Evolutionary conservation across 169 alveolate species (phyloP), one percentile per base, ranked within the genome.

Genomic region (Plasmodium vivax): DNA sequence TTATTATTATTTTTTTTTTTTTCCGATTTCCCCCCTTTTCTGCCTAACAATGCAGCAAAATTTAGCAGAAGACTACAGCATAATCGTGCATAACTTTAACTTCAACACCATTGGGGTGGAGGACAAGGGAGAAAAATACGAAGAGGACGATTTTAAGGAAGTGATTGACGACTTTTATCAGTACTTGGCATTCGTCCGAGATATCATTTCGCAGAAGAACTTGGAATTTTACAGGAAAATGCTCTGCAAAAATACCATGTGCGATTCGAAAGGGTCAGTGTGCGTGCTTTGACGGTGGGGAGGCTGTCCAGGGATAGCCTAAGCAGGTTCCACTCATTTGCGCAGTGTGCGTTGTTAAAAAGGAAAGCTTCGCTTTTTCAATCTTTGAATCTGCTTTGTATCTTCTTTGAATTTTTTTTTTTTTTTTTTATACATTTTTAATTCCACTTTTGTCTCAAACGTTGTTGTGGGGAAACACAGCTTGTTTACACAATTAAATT

Each of bases 141-240:
- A 75, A 34, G 93, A 87, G 2, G 93, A 75, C 36, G 93, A 87
- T 87, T 87, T 87, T 32, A 87, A 77, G 16, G 93, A 87, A 51
- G 93, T 79, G 23, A 79, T 77, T 34, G 87, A 87, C 62, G 93
- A 56, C 16, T 87, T 87, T 87, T 87, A 87, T 77, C 93, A 87
- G 34, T 87, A 75, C 85, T 79, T 87, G 32, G 80, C 71, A 75
- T 87, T 77, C 32, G 45, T 87, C 68, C 83, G 93, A 43, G 85
- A 79, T 23, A 54, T 87, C 45, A 75, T 54, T 87, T 87, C 82
- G 8, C 87, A 87, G 82, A 79, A 87, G 10, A 79, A 87, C 32
- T 87, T 87, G 68, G 93, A 87, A 58, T 79, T 75, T 87, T 87
- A 87, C 43, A 87, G 82, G 68, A 87, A 87, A 75, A 87, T 87